A percentile compares a stretch with the other conserved stretches of the same genome.
These are phyloP conservation scores for Phytophthora ohioensis DNA, from an alignment of 352 stramenopile species.

Conservation along the genomic window DNA sequence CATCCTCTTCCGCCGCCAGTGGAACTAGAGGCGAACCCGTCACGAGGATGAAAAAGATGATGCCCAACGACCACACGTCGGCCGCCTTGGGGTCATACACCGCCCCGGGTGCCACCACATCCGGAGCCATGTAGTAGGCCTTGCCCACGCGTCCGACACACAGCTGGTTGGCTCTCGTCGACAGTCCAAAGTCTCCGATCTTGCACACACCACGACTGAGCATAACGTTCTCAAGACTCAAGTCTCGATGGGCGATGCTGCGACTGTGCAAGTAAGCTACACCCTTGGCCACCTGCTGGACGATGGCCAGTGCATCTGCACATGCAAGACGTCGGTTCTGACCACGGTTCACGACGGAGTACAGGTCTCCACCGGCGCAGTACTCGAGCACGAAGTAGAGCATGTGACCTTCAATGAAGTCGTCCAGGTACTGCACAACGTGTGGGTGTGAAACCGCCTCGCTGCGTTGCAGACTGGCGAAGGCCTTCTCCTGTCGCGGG, in stretches of 20 bases:
- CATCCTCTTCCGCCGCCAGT: conserved; percentile 36
- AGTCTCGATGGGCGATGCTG: conserved; percentile 45
- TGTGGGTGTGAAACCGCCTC: conserved; percentile 42
- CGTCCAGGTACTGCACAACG: conserved; percentile 54
- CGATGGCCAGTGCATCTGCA: conserved; percentile 32
- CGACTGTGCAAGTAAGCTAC: conserved; percentile 39
- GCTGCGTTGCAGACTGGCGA: conserved; percentile 38
- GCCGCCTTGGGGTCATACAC: conserved; percentile 49
- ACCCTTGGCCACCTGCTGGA: conserved; percentile 30
- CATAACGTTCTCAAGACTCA: conserved; percentile 57
- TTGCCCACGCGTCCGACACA: conserved; percentile 43
- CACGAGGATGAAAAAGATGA: conserved; percentile 62
- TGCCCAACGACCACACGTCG: conserved; percentile 67
- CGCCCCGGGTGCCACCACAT: conserved; percentile 38
- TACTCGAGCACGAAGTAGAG: conserved; percentile 64
- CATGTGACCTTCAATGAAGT: conserved; percentile 51
- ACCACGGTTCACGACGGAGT: conserved; percentile 30
- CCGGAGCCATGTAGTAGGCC: conserved; percentile 53
- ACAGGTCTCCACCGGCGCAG: conserved; percentile 46
- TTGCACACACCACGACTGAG: conserved; percentile 43
- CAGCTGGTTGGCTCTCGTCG: conserved; percentile 20
- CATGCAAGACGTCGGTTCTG: conserved; percentile 24
- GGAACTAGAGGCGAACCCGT: conserved; percentile 43
- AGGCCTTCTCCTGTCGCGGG: conserved; percentile 53
- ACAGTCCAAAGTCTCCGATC: conserved; percentile 60